These are phyloP conservation scores for Hirschfeldia incana DNA, from an alignment of 345 rosid species.

Conservation along the genomic window DNA sequence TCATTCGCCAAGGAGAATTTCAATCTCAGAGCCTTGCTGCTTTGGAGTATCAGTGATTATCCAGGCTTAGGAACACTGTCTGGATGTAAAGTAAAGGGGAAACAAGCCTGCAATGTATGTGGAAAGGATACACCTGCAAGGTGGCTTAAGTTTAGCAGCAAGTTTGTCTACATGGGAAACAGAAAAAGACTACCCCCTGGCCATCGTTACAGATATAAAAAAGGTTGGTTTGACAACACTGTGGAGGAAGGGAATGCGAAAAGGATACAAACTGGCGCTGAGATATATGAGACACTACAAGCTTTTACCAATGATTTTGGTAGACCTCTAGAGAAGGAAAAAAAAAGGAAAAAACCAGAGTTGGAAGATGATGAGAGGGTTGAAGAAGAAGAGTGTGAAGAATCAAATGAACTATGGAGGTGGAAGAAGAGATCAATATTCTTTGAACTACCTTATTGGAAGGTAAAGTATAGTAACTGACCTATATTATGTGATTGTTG, in stretches of 20 bases:
- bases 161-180: background rate
- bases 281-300: background rate
- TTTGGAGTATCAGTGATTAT: slow-evolving; percentile 13
- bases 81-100: background rate
- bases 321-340: background rate
- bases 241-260: background rate
- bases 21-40: background rate
- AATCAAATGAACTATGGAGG: slow-evolving; percentile 6
- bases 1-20: background rate
- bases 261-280: background rate
- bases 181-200: background rate
- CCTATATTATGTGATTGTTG: background rate
- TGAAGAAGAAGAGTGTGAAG: slow-evolving; percentile 4
- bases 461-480: background rate
- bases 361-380: background rate
- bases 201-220: background rate
- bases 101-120: background rate
- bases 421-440: slow-evolving; percentile 7
- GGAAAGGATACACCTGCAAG: background rate
- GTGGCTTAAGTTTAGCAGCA: background rate
- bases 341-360: background rate
- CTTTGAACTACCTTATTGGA: background rate
- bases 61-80: background rate
- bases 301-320: background rate
- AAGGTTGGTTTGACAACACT: background rate